Evolutionary conservation across 1,284 basidiomycete species (phyloP).

Genomic region (Boletellus deceptivus): DNA sequence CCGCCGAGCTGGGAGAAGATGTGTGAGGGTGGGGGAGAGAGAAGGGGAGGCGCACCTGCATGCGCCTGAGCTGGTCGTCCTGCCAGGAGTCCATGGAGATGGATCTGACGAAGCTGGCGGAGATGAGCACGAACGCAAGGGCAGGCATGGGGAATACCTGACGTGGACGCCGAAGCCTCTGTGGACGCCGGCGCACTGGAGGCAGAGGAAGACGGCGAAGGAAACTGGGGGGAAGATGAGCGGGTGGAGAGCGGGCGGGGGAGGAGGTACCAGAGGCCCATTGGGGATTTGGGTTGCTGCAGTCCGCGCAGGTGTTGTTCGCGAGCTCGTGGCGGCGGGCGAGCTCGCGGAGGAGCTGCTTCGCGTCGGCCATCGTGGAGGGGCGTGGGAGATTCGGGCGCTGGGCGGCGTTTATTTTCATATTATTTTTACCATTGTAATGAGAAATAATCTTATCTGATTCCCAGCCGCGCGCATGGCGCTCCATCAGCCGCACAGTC

Average conservation of each 20-base stretch:
- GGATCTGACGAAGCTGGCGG: slow-evolving; percentile 80
- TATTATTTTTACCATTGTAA: background rate
- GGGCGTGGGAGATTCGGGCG: background rate
- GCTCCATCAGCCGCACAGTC: background rate
- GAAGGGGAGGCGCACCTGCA: slow-evolving; percentile 62
- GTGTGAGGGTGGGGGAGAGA: slow-evolving; percentile 13
- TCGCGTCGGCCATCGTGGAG: slow-evolving; percentile 42
- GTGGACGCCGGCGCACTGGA: slow-evolving; percentile 89
- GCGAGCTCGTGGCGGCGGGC: slow-evolving; percentile 67
- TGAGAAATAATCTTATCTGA: slow-evolving; percentile 36
- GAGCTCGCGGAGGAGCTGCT: slow-evolving; percentile 71
- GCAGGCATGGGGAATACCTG: slow-evolving; percentile 45
- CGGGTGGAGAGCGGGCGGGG: slow-evolving; percentile 7
- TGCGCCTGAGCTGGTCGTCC: slow-evolving; percentile 83
- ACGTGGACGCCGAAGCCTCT: slow-evolving; percentile 87
- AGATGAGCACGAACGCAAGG: slow-evolving; percentile 1
- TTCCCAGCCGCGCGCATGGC: slow-evolving; percentile 15
- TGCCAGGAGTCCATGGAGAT: slow-evolving; percentile 97
- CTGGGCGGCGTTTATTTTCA: background rate
- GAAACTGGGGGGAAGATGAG: slow-evolving; percentile 37
- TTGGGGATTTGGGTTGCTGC: slow-evolving; percentile 82
- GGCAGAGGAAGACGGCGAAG: slow-evolving; percentile 86
- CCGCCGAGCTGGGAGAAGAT: slow-evolving; percentile 66
- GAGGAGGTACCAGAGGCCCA: slow-evolving; percentile 75
- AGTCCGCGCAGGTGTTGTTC: slow-evolving; percentile 81